These are phyloP conservation scores for Flaveria sonorensis DNA, from an alignment of 129 eudicot species.

Conservation along the genomic window DNA sequence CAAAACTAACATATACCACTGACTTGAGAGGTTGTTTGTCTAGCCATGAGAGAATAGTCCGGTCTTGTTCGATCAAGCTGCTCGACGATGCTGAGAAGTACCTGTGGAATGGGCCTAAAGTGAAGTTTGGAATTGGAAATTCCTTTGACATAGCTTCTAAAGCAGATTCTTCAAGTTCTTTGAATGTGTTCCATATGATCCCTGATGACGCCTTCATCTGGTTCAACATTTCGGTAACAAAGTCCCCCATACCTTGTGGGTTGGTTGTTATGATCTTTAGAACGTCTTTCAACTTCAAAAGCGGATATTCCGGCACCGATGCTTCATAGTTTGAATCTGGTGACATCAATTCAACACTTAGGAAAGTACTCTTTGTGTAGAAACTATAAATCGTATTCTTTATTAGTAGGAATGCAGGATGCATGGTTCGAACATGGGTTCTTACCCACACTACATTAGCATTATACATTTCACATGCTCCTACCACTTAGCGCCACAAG, in stretches of 20 bases:
- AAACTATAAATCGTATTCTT: no score
- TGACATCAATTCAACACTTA: not conserved
- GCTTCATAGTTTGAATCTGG: slow-evolving; percentile 1
- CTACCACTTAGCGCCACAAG: no score
- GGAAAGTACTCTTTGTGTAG: not conserved
- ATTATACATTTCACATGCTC: no score
- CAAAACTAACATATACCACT: slow-evolving; percentile 56
- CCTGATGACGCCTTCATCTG: slow-evolving; percentile 39
- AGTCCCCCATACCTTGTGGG: slow-evolving; percentile 21
- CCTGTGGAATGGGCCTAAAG: slow-evolving; percentile 50
- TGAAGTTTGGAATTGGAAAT: slow-evolving; percentile 35
- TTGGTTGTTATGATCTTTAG: slow-evolving; percentile 8
- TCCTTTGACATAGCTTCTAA: slow-evolving; percentile 14
- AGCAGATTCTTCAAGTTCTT: slow-evolving; percentile 44
- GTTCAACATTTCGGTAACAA: slow-evolving; percentile 11
- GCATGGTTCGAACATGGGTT: no score
- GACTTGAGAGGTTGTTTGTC: slow-evolving; percentile 47
- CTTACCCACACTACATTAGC: no score
- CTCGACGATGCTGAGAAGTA: slow-evolving; percentile 36
- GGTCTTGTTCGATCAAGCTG: slow-evolving; percentile 39
- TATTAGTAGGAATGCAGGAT: no score
- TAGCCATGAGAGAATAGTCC: slow-evolving; percentile 42
- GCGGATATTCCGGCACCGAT: slow-evolving; percentile 34
- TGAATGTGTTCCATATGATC: slow-evolving; percentile 47
- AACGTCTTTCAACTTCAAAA: slow-evolving; percentile 38